Conservation (phyloP, 75 land plant genomes). For the Cryptomeria japonica region DNA sequence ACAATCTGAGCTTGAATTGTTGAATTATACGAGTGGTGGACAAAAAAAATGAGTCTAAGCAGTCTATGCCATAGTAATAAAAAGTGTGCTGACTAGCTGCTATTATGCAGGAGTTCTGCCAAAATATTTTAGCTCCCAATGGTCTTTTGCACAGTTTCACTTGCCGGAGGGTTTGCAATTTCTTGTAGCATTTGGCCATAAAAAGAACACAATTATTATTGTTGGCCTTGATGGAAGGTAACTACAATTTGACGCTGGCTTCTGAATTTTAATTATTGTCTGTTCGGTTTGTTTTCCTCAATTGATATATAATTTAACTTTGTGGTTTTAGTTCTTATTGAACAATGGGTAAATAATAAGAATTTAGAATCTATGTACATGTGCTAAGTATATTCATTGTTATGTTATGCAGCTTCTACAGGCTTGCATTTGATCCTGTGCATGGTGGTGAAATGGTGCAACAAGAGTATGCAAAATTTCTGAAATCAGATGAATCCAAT, state of each 20-base stretch:
- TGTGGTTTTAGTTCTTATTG: neutral
- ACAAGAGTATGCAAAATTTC: conserved; percentile 46
- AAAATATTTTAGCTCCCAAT: conserved; percentile 88
- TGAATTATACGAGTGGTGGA: neutral
- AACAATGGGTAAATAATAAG: neutral
- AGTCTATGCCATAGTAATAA: neutral
- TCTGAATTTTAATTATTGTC: neutral
- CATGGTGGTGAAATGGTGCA: conserved; percentile 78
- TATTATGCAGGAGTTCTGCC: conserved; percentile 68
- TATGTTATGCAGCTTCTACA: conserved; percentile 58
- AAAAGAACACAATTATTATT: conserved; percentile 59
- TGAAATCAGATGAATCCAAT: conserved; percentile 30
- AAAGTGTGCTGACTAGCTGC: neutral
- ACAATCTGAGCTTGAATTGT: conserved; percentile 5
- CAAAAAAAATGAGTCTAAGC: neutral
- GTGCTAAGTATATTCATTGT: neutral
- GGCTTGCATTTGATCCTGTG: conserved; percentile 73
- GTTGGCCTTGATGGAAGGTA: conserved; percentile 86
- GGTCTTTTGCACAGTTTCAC: conserved; percentile 91
- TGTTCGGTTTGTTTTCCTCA: neutral
- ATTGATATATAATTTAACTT: neutral
- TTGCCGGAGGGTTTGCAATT: conserved; percentile 61
- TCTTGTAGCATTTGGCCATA: conserved; percentile 83
- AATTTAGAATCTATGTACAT: neutral
- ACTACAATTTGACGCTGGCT: neutral